Conservation (phyloP, 2,329 filamentous ascomycete species). For the Pseudogymnoascus sp. region DNA sequence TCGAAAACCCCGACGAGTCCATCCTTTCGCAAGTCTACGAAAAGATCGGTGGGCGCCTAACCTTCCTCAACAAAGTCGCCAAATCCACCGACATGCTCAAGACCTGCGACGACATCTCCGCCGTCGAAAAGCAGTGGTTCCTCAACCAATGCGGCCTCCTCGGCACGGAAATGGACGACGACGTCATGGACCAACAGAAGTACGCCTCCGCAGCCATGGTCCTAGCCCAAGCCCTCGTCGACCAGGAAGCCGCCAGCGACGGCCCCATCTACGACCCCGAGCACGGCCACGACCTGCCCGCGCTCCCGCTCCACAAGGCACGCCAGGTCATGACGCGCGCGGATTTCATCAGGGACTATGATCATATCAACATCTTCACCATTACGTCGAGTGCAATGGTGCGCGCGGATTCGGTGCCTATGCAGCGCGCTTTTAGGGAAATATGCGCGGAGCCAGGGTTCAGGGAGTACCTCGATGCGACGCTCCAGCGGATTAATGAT, state of each 20-base stretch:
- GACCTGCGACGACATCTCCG: slow-evolving; percentile 66
- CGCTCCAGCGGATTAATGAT: slow-evolving; percentile 75
- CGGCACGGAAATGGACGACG: slow-evolving; percentile 77
- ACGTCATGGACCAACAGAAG: slow-evolving; percentile 97
- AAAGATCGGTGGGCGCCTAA: slow-evolving; percentile 77
- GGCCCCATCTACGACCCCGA: slow-evolving; percentile 53
- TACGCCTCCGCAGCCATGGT: slow-evolving; percentile 93
- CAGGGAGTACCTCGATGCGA: slow-evolving; percentile 71
- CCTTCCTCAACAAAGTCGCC: slow-evolving; percentile 84
- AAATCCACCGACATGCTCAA: slow-evolving; percentile 72
- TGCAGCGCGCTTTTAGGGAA: slow-evolving; percentile 85
- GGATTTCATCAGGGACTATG: slow-evolving; percentile 88
- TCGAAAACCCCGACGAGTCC: slow-evolving; percentile 46
- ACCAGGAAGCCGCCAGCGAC: slow-evolving; percentile 36
- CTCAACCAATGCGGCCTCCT: slow-evolving; percentile 73
- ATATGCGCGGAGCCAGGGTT: slow-evolving; percentile 75
- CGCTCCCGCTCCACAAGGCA: slow-evolving; percentile 72
- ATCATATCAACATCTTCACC: slow-evolving; percentile 90
- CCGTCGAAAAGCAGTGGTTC: slow-evolving; percentile 70
- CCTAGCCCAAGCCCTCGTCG: slow-evolving; percentile 82
- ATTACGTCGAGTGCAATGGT: slow-evolving; percentile 84
- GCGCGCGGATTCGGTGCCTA: slow-evolving; percentile 87
- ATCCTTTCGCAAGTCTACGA: slow-evolving; percentile 74
- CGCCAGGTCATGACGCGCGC: slow-evolving; percentile 91
- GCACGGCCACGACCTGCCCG: slow-evolving; percentile 67